phyloP scores from a whole-genome alignment of 306 rosid species.

The Amphicarpaea edgeworthii region DNA sequence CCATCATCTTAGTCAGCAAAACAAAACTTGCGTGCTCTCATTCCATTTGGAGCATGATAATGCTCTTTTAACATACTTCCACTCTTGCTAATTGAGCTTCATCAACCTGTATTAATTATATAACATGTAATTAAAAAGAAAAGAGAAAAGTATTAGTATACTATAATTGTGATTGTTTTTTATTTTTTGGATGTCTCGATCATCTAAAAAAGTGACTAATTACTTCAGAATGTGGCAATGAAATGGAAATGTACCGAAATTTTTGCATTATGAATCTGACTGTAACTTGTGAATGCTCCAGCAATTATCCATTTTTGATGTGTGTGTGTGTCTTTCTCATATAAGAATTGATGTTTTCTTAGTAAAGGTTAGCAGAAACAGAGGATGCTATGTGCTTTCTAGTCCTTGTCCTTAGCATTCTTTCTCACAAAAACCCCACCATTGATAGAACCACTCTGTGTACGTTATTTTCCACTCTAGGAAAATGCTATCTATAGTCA shows the following conservation, averaged over 20 bases:
- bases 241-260: constrained; percentile 47
- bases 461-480: neutral
- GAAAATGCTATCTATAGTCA: neutral
- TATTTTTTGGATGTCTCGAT: constrained; percentile 44
- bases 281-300: constrained; percentile 43
- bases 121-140: constrained; percentile 22
- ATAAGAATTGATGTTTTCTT: constrained; percentile 4
- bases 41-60: constrained; percentile 41
- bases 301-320: constrained; percentile 38
- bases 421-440: constrained; percentile 41
- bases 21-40: constrained; percentile 46
- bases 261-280: constrained; percentile 37
- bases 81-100: constrained; percentile 36
- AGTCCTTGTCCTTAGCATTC: constrained; percentile 30
- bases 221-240: constrained; percentile 51
- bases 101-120: constrained; percentile 19
- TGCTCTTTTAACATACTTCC: constrained; percentile 48
- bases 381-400: constrained; percentile 17
- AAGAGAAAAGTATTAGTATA: constrained; percentile 5
- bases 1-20: constrained; percentile 48
- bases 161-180: constrained; percentile 39
- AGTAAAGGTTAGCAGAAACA: constrained; percentile 19
- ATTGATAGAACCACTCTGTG: constrained; percentile 1
- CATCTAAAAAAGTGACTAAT: constrained; percentile 42
- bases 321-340: constrained; percentile 22